A percentile compares a stretch with the other conserved stretches of the same genome.
Evolutionary conservation across 768 basidiomycete genomes (phyloP).

Genomic region (Tephrocybe sp.): DNA sequence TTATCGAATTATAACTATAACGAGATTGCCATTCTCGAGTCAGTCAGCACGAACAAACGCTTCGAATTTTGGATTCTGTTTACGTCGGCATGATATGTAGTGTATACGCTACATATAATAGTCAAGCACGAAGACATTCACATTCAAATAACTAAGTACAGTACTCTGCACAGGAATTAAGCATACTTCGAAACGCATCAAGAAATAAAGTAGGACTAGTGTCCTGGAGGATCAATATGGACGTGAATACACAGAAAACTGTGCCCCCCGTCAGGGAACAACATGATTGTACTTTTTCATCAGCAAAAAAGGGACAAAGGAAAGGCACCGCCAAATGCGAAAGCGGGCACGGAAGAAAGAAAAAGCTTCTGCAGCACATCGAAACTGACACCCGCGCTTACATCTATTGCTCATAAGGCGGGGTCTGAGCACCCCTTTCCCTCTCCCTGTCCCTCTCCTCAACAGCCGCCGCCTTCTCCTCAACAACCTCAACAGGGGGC

Average conservation of each 20-base stretch:
- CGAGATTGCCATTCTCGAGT: no score
- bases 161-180: slow-evolving; percentile 12
- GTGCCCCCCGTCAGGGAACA: not conserved
- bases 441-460: slow-evolving; percentile 6
- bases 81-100: no score
- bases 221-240: not conserved
- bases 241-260: slow-evolving; percentile 3
- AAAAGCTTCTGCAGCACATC: not conserved
- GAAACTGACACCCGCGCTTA: not conserved
- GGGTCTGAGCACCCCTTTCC: slow-evolving; percentile 9
- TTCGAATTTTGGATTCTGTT: no score
- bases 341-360: no score
- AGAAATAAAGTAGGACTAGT: not conserved
- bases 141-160: slow-evolving; percentile 14
- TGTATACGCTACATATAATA: no score
- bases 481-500: slow-evolving; percentile 5
- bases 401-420: slow-evolving; percentile 13
- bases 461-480: slow-evolving; percentile 2
- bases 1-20: no score
- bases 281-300: slow-evolving; percentile 14
- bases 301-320: not conserved
- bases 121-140: not conserved
- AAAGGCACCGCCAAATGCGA: not conserved
- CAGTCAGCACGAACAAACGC: no score
- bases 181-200: slow-evolving; percentile 3